phyloP scores from a whole-genome alignment of 495 filamentous ascomycete species.

The Neurospora sp. region DNA sequence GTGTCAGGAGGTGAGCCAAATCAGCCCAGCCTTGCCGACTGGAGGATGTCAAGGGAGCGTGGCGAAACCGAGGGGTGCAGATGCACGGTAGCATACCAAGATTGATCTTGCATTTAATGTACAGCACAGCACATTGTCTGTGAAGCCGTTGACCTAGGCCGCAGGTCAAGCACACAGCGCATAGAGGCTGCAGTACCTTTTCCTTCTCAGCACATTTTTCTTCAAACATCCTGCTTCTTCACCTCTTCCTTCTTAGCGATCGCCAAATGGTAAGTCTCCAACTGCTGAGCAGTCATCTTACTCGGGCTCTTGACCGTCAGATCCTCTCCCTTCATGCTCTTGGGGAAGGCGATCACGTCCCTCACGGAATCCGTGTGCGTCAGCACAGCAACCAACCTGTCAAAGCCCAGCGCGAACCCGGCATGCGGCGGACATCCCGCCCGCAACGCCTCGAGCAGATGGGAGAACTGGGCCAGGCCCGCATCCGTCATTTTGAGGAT shows the following conservation, averaged over 20 bases:
- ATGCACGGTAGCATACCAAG: background rate
- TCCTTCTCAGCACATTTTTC: background rate
- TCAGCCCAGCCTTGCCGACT: background rate
- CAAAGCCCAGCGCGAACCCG: constrained; percentile 85
- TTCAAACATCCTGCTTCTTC: background rate
- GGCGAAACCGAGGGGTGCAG: background rate
- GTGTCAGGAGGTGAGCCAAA: background rate
- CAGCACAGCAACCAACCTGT: constrained; percentile 77
- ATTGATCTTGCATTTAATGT: background rate
- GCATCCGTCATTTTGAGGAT: constrained; percentile 58
- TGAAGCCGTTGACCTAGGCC: background rate
- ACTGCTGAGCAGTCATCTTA: constrained; percentile 48
- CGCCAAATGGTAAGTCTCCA: constrained; percentile 60
- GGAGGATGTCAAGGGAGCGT: background rate
- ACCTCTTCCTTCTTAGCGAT: constrained; percentile 5
- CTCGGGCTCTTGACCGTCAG: constrained; percentile 66
- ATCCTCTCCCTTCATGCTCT: constrained; percentile 80
- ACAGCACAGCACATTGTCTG: background rate
- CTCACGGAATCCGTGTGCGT: constrained; percentile 62
- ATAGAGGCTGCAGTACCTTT: background rate
- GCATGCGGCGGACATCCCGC: constrained; percentile 97
- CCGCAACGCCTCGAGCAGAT: constrained; percentile 70
- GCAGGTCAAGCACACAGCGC: background rate
- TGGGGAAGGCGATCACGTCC: constrained; percentile 96
- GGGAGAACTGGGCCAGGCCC: constrained; percentile 65